These are phyloP conservation scores for Hawksworthiomyces lignivorus DNA, from an alignment of 2,329 filamentous ascomycete species.

Conservation along the genomic window DNA sequence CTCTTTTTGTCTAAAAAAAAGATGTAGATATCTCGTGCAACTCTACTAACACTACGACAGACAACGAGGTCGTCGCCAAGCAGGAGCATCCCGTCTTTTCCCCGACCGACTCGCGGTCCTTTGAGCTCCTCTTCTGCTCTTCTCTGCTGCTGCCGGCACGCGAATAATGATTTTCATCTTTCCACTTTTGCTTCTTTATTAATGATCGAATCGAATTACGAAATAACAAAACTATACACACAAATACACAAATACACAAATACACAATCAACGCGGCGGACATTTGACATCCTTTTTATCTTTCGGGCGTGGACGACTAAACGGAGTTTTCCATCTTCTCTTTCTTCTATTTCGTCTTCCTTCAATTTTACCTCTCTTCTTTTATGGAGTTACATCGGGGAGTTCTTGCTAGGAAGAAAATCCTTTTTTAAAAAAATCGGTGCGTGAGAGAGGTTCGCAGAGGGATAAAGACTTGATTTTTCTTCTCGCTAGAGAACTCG, in stretches of 20 bases:
- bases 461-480: background rate
- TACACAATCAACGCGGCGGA: too few species aligned
- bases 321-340: background rate
- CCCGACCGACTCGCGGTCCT: constrained; percentile 37
- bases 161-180: constrained; percentile 12
- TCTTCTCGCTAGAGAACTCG: background rate
- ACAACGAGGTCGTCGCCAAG: constrained; percentile 34
- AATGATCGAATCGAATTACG: too few species aligned
- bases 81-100: constrained; percentile 46
- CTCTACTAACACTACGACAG: constrained; percentile 20
- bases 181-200: background rate
- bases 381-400: background rate
- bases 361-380: constrained; percentile 1
- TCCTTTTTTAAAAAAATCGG: too few species aligned
- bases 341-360: background rate
- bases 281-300: too few species aligned
- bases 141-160: constrained; percentile 29
- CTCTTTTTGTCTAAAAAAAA: background rate
- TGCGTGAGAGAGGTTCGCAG: too few species aligned
- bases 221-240: background rate
- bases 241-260: too few species aligned
- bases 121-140: constrained; percentile 38
- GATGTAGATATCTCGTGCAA: too few species aligned
- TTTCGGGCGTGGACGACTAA: too few species aligned
- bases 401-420: too few species aligned